Base-by-base conservation (phyloP, 768 basidiomycete genomes). In the Amyloporia xantha region DNA sequence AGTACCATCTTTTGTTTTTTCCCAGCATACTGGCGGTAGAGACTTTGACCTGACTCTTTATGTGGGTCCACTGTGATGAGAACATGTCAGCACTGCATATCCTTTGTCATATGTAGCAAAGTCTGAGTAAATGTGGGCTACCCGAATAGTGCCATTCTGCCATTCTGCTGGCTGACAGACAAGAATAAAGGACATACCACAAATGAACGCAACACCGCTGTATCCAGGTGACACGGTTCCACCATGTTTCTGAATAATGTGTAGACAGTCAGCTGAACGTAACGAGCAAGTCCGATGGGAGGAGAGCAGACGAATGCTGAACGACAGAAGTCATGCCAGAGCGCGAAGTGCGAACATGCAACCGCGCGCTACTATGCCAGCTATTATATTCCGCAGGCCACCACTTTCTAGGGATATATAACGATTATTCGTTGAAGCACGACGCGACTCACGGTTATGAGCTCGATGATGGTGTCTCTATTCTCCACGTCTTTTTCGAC, bases 1-100 rank as follows among this genome's bases (percentile, higher is more conserved):
- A 92, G 77, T 2, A 92, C 78, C 39, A 90, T 70, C 63, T 91
- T 91, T 35, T 78, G 80, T 66, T 87, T 90, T 67, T 90, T 91
- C 39, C 77, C 76, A 1, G 76, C 77, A 63, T 88, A 91, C 59
- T 89, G 86, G 38, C 86, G 78, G 65, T 79, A 90, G 2, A 92
- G 64, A 58, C 81, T 89, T 62, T 91, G 88, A 2, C 90, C 90
- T 5, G 86, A 86, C 44, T 79, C 73, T 56, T 83, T 86, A 56
- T 81, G 76, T 3, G 90, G 84, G 57, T 91, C 84, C 49, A 92
- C 90, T 91, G 54, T 19, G 11, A 41, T 30, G 26, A 20, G 28
- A 12, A 35, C 38, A 28, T 15, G 44, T 45, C 21, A 44, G 47
- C n/a, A n/a, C n/a, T n/a, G n/a, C n/a, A n/a, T n/a, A n/a, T n/a